Evolutionary conservation across 2,329 filamentous ascomycete species (phyloP).

Genomic region (Penicillium sp.): DNA sequence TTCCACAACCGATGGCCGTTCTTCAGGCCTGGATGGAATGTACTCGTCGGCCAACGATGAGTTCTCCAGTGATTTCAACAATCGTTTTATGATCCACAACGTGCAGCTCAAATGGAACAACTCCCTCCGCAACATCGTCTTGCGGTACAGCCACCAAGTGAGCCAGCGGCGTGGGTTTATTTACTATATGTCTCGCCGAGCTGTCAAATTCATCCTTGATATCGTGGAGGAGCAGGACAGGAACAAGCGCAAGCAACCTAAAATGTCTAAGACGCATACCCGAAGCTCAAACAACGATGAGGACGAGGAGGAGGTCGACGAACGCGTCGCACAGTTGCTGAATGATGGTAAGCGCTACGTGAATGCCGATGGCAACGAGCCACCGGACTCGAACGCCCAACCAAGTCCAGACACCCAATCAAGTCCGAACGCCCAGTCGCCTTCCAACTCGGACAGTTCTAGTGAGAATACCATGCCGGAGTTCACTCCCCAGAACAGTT

Average conservation of each 20-base stretch:
- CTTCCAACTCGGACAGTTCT: slow-evolving; percentile 49
- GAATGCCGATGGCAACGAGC: slow-evolving; percentile 60
- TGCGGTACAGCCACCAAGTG: slow-evolving; percentile 96
- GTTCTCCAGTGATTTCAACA: slow-evolving; percentile 92
- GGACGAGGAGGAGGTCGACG: slow-evolving; percentile 66
- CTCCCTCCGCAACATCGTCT: slow-evolving; percentile 86
- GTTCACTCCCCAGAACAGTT: slow-evolving; percentile 87
- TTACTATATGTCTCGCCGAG: slow-evolving; percentile 93
- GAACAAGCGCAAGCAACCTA: slow-evolving; percentile 52
- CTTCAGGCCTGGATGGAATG: slow-evolving; percentile 52
- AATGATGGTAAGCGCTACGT: slow-evolving; percentile 82
- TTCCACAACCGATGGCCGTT: slow-evolving; percentile 54
- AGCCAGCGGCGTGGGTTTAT: slow-evolving; percentile 93
- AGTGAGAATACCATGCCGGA: slow-evolving; percentile 78
- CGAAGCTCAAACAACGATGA: slow-evolving; percentile 48
- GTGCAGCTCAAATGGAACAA: slow-evolving; percentile 99
- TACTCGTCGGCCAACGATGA: slow-evolving; percentile 71
- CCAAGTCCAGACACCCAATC: slow-evolving; percentile 35
- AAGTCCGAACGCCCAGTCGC: slow-evolving; percentile 36
- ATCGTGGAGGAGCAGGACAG: slow-evolving; percentile 93
- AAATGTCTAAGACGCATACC: slow-evolving; percentile 29
- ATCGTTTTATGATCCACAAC: slow-evolving; percentile 97
- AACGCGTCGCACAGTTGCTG: slow-evolving; percentile 80
- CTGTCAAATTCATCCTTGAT: slow-evolving; percentile 96
- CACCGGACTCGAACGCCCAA: slow-evolving; percentile 42